Conservation (phyloP, 1,139 yeast genomes). For the Protomyces lactucae-debilis region DNA sequence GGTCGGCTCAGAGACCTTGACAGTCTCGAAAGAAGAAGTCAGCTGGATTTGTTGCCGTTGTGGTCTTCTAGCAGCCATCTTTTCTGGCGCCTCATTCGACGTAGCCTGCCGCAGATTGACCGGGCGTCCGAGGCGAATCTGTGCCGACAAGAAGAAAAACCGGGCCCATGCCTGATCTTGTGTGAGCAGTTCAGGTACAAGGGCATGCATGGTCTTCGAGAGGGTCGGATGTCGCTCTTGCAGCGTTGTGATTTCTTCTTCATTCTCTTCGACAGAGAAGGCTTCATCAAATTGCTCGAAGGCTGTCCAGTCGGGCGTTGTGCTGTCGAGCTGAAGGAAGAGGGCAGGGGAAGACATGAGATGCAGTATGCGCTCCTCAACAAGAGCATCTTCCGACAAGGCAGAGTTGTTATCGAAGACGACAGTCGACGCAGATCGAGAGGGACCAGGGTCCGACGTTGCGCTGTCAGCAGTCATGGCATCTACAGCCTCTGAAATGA, state of each 20-base stretch:
- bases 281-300: background rate
- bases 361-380: background rate
- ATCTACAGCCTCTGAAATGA: background rate
- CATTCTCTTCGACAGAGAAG: background rate
- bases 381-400: background rate
- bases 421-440: background rate
- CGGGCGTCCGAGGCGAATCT: background rate
- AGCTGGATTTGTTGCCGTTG: background rate
- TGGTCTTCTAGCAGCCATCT: background rate
- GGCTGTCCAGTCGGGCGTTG: background rate
- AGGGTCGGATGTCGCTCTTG: background rate
- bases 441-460: background rate
- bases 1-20: background rate
- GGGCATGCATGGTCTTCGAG: background rate
- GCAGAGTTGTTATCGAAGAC: background rate
- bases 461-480: background rate
- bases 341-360: background rate
- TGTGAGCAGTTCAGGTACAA: background rate
- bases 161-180: slow-evolving; percentile 3
- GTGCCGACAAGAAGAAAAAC: background rate
- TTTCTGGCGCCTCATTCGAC: background rate
- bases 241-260: background rate
- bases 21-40: background rate
- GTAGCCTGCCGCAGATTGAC: background rate
- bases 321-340: background rate